phyloP scores from a whole-genome alignment of 495 filamentous ascomycete genomes.

The Neurospora sp. region DNA sequence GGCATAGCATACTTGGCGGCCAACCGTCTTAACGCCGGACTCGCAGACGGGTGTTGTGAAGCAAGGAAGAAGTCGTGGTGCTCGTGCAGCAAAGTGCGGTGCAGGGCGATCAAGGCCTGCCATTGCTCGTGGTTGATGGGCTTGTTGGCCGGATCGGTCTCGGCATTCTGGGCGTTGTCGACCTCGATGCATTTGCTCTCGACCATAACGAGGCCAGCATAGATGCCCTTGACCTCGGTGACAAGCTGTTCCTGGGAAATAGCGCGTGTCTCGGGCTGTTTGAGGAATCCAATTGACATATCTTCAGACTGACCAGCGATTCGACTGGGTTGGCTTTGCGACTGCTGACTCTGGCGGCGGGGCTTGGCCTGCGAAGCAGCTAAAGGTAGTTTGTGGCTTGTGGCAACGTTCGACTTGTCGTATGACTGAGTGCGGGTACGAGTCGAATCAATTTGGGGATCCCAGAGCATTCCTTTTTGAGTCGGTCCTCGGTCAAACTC shows the following conservation, averaged over 20 bases:
- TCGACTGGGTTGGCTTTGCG: neutral
- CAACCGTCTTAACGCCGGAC: constrained; percentile 42
- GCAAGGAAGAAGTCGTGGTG: constrained; percentile 74
- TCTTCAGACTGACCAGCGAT: constrained; percentile 3
- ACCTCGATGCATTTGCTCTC: constrained; percentile 71
- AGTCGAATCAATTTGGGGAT: constrained; percentile 17
- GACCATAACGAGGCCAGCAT: constrained; percentile 66
- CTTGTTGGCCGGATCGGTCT: constrained; percentile 24
- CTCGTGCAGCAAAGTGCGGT: constrained; percentile 60
- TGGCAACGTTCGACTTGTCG: constrained; percentile 18
- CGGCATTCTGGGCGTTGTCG: constrained; percentile 47
- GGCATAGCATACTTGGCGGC: constrained; percentile 71
- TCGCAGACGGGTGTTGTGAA: constrained; percentile 65
- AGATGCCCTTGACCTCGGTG: constrained; percentile 63
- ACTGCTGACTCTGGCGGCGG: constrained; percentile 2
- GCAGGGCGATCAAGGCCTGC: constrained; percentile 62
- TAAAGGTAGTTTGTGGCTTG: constrained; percentile 5
- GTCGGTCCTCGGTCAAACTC: constrained; percentile 24
- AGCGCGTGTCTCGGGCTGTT: constrained; percentile 52
- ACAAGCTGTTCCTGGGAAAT: constrained; percentile 70
- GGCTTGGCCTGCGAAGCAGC: constrained; percentile 6
- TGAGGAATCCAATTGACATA: constrained; percentile 21
- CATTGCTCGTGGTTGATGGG: constrained; percentile 52
- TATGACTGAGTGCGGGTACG: constrained; percentile 11
- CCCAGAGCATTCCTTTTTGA: constrained; percentile 26